Evolutionary conservation across 2,329 filamentous ascomycete genomes (phyloP).

Genomic region (Aspergillus intermedius): DNA sequence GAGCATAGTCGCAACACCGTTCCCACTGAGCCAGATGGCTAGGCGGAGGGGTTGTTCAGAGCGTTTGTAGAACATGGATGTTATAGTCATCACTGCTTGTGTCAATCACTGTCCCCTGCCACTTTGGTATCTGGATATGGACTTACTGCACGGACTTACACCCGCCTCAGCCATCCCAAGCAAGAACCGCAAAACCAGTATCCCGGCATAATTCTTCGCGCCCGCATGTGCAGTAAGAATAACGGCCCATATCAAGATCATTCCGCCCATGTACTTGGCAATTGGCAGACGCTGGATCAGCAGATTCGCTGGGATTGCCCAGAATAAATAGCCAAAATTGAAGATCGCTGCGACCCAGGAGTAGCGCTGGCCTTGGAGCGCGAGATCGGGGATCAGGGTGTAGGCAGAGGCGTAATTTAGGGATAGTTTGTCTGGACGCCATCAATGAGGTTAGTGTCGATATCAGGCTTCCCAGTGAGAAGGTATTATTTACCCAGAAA

Average conservation of each 20-base stretch:
- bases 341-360: constrained; percentile 42
- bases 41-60: constrained; percentile 33
- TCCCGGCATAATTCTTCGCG: constrained; percentile 34
- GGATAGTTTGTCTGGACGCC: constrained; percentile 20
- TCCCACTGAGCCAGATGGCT: constrained; percentile 31
- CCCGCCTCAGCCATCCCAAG: constrained; percentile 40
- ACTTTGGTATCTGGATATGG: neutral
- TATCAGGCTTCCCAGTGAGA: neutral
- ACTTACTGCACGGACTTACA: constrained; percentile 26
- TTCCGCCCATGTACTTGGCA: constrained; percentile 36
- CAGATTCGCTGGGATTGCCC: constrained; percentile 37
- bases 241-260: constrained; percentile 38
- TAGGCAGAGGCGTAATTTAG: constrained; percentile 37
- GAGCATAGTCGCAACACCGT: constrained; percentile 32
- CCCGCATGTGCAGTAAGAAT: constrained; percentile 35
- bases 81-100: constrained; percentile 25
- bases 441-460: neutral
- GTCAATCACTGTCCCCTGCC: neutral
- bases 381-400: constrained; percentile 36
- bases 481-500: constrained; percentile 31
- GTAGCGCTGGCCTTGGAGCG: constrained; percentile 38
- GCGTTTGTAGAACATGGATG: constrained; percentile 34
- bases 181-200: constrained; percentile 43
- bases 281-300: constrained; percentile 39
- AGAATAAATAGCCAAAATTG: constrained; percentile 40